These are phyloP conservation scores for Sporothrix luriei DNA, from an alignment of 2,329 filamentous ascomycete species.

Conservation along the genomic window DNA sequence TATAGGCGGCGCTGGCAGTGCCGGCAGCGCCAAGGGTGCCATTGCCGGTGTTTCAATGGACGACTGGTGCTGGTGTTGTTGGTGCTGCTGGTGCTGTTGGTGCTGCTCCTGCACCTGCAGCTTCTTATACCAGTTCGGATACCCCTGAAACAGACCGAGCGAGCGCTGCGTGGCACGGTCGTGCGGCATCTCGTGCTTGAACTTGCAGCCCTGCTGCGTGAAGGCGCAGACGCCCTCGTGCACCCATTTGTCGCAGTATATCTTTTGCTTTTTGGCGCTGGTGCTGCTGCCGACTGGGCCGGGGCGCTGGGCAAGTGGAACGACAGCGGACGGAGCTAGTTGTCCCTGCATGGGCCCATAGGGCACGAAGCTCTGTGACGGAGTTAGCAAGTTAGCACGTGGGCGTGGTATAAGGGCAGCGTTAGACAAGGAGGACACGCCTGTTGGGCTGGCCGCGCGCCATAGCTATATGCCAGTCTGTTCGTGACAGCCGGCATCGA, in stretches of 20 bases:
- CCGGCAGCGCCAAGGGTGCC: neutral
- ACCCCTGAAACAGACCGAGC: conserved; percentile 70
- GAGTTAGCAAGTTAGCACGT: neutral
- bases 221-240: conserved; percentile 83
- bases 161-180: conserved; percentile 66
- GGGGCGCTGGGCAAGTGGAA: neutral
- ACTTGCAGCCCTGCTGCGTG: conserved; percentile 81
- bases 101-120: conserved; percentile 48
- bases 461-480: neutral
- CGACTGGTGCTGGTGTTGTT: conserved; percentile 1
- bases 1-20: neutral
- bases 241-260: conserved; percentile 90
- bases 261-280: conserved; percentile 57
- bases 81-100: conserved; percentile 20
- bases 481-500: neutral
- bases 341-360: neutral
- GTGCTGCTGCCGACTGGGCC: neutral
- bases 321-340: neutral
- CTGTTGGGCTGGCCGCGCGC: neutral
- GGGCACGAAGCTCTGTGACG: neutral
- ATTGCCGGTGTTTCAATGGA: neutral
- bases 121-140: conserved; percentile 64
- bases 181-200: conserved; percentile 85
- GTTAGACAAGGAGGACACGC: neutral
- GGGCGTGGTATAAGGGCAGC: neutral